These are phyloP conservation scores for Lentinus tigrinus DNA, from an alignment of 768 basidiomycete genomes.

Conservation along the genomic window DNA sequence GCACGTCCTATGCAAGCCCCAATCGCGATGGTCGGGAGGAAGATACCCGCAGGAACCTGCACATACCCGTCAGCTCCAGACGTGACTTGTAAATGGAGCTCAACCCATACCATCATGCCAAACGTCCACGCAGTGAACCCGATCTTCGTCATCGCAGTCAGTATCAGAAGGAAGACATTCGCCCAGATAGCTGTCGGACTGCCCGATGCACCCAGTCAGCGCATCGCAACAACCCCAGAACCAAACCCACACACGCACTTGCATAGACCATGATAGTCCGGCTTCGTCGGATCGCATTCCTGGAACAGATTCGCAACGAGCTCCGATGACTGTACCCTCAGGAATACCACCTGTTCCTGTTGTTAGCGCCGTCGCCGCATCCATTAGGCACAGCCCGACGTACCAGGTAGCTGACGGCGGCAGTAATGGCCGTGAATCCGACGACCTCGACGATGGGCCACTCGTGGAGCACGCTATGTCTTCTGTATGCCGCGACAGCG, in stretches of 20 bases:
- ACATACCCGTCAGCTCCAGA: neutral
- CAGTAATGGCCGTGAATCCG: conserved; percentile 60
- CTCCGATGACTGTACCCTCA: conserved; percentile 75
- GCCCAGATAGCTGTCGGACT: conserved; percentile 67
- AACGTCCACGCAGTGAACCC: conserved; percentile 74
- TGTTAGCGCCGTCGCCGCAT: neutral
- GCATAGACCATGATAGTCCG: conserved; percentile 77
- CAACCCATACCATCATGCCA: conserved; percentile 66
- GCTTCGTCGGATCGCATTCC: conserved; percentile 70
- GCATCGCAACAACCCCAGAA: neutral
- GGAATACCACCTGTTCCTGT: conserved; percentile 56
- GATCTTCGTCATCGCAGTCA: conserved; percentile 63
- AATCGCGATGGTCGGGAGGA: conserved; percentile 73
- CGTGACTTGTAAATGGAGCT: neutral
- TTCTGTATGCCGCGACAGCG: conserved; percentile 58
- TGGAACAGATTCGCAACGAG: conserved; percentile 81
- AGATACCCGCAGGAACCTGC: conserved; percentile 75
- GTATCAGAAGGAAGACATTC: conserved; percentile 63
- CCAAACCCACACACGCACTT: conserved; percentile 46
- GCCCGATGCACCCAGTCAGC: neutral
- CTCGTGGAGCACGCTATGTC: conserved; percentile 51
- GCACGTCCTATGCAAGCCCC: conserved; percentile 74
- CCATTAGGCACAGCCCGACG: conserved; percentile 13
- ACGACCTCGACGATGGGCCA: conserved; percentile 70
- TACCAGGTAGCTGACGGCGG: conserved; percentile 69